Evolutionary conservation across 805 yeast species (phyloP).

Genomic region (Metschnikowia chrysomelidarum): DNA sequence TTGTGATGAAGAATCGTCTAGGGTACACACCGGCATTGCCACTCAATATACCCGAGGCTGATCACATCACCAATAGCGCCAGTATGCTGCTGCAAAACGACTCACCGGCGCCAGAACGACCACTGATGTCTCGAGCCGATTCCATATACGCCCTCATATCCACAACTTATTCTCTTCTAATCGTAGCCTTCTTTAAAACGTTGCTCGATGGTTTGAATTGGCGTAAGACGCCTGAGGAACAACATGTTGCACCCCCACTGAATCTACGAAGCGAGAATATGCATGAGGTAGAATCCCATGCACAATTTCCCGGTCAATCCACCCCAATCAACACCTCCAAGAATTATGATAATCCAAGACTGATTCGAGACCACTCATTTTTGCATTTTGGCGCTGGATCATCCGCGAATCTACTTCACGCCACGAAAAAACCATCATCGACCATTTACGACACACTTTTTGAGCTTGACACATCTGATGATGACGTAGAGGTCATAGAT

Average conservation of each 20-base stretch:
- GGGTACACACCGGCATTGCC: too few species aligned
- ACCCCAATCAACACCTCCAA: constrained; percentile 3
- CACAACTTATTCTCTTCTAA: constrained; percentile 12
- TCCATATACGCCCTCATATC: constrained; percentile 8
- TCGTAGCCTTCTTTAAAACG: constrained; percentile 12
- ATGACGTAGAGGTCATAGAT: constrained; percentile 14
- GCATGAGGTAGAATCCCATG: background rate
- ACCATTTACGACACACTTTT: constrained; percentile 13
- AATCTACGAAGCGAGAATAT: constrained; percentile 3
- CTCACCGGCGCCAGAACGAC: too few species aligned
- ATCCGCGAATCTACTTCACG: background rate
- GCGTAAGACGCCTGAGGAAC: background rate
- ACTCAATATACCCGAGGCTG: too few species aligned
- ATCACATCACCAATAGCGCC: too few species aligned
- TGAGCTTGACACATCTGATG: constrained; percentile 17
- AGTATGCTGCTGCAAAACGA: too few species aligned
- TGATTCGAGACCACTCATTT: background rate
- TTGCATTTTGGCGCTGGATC: too few species aligned
- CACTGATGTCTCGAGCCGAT: too few species aligned
- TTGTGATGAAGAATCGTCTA: too few species aligned
- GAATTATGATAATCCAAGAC: background rate
- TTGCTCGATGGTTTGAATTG: constrained; percentile 7
- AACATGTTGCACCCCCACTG: background rate
- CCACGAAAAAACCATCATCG: too few species aligned
- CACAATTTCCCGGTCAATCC: constrained; percentile 8